These are phyloP conservation scores for Begonia peltatifolia DNA, from an alignment of 306 rosid genomes.

Conservation along the genomic window DNA sequence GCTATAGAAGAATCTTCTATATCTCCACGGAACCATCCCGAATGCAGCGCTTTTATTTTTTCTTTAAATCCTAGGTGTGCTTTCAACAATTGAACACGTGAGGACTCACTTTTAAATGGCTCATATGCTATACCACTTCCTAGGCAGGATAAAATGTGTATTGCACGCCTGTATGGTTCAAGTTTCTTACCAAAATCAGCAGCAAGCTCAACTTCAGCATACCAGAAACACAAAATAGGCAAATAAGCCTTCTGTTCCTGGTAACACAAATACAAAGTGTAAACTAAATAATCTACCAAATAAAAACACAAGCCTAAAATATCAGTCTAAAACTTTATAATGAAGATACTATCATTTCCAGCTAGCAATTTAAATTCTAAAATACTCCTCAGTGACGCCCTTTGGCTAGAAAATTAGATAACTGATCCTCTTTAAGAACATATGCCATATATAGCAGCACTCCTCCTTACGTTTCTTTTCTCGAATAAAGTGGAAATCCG, in stretches of 20 bases:
- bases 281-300: background rate
- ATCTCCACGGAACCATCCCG: constrained; percentile 62
- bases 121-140: constrained; percentile 56
- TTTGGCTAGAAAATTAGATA: too few species aligned
- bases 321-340: too few species aligned
- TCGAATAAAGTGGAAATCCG: too few species aligned
- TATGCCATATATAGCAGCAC: too few species aligned
- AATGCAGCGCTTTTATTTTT: constrained; percentile 44
- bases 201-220: constrained; percentile 79
- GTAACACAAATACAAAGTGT: constrained; percentile 13
- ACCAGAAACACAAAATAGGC: constrained; percentile 79
- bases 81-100: constrained; percentile 68
- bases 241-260: constrained; percentile 58
- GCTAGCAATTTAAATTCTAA: too few species aligned
- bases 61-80: constrained; percentile 92
- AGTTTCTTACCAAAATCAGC: constrained; percentile 13
- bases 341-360: too few species aligned
- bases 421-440: too few species aligned
- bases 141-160: constrained; percentile 67
- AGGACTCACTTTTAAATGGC: constrained; percentile 55
- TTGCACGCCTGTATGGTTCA: constrained; percentile 42
- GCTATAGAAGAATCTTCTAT: constrained; percentile 68
- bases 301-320: background rate
- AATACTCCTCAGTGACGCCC: too few species aligned
- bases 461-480: too few species aligned